Evolutionary conservation across 805 yeast genomes (phyloP).

Genomic region (Cephaloascus albidus): DNA sequence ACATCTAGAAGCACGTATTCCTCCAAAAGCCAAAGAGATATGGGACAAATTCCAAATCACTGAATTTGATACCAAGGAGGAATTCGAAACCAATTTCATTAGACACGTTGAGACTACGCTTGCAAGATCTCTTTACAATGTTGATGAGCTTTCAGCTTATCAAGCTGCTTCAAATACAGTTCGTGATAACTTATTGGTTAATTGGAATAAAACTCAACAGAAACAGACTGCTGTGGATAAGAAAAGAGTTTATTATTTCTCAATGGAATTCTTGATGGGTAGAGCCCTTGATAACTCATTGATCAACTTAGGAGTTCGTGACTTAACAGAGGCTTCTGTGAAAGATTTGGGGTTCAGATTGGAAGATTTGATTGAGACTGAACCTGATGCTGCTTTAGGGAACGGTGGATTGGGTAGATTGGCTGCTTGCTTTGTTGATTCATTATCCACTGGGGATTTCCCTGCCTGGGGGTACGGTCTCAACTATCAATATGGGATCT

Average conservation of each 20-base stretch:
- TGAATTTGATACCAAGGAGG: conserved; percentile 39
- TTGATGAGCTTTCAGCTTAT: conserved; percentile 88
- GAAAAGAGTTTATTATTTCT: conserved; percentile 78
- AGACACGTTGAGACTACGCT: conserved; percentile 84
- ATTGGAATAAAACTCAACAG: conserved; percentile 93
- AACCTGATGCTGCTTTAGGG: conserved; percentile 92
- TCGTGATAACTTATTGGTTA: conserved; percentile 70
- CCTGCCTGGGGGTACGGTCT: conserved; percentile 97
- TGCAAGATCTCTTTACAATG: conserved; percentile 87
- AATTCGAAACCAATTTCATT: conserved; percentile 61
- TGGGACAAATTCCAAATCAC: conserved; percentile 67
- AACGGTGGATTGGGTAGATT: conserved; percentile 93
- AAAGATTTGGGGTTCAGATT: conserved; percentile 77
- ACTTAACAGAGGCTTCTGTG: conserved; percentile 32
- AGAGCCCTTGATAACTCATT: conserved; percentile 91
- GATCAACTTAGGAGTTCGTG: conserved; percentile 68
- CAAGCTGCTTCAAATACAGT: conserved; percentile 78
- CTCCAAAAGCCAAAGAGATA: conserved; percentile 61
- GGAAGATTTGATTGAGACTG: conserved; percentile 78
- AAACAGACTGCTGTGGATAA: conserved; percentile 75
- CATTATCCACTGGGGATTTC: conserved; percentile 75
- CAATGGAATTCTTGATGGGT: conserved; percentile 89
- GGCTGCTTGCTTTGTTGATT: conserved; percentile 91
- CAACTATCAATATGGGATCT: conserved; percentile 89
- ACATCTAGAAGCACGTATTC: conserved; percentile 74